These are phyloP conservation scores for Mycena latifolia DNA, from an alignment of 768 basidiomycete genomes.

Conservation along the genomic window DNA sequence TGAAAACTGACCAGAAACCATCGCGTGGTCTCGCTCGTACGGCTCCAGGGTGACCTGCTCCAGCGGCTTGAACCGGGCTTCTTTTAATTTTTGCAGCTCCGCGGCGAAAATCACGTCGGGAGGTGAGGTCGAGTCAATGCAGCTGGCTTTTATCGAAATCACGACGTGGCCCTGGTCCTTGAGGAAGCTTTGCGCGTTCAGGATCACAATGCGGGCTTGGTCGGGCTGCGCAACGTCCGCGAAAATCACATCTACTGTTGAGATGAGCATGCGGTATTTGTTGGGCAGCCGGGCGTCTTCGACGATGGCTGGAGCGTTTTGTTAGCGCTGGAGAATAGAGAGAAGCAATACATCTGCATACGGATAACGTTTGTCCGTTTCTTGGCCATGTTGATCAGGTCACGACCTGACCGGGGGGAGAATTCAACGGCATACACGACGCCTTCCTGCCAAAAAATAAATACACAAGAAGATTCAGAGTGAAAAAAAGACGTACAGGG, in stretches of 20 bases:
- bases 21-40: conserved; percentile 91
- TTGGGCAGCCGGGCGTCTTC: conserved; percentile 98
- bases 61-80: conserved; percentile 88
- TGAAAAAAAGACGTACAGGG: conserved; percentile 66
- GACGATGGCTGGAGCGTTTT: conserved; percentile 88
- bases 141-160: conserved; percentile 99
- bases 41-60: conserved; percentile 97
- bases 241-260: conserved; percentile 97
- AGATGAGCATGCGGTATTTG: conserved; percentile 97
- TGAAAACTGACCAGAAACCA: conserved; percentile 78
- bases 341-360: conserved; percentile 53
- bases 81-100: conserved; percentile 86
- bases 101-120: conserved; percentile 91
- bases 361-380: conserved; percentile 99
- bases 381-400: conserved; percentile 99
- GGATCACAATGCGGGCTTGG: conserved; percentile 95
- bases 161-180: conserved; percentile 93
- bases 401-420: conserved; percentile 95
- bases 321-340: not conserved
- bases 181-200: conserved; percentile 96
- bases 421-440: conserved; percentile 99
- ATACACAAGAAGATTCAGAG: not conserved
- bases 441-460: conserved; percentile 78
- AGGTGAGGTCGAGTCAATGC: conserved; percentile 96
- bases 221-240: conserved; percentile 99